These are phyloP conservation scores for Penicillium sp. DNA, from an alignment of 2,329 filamentous ascomycete species.

Conservation along the genomic window DNA sequence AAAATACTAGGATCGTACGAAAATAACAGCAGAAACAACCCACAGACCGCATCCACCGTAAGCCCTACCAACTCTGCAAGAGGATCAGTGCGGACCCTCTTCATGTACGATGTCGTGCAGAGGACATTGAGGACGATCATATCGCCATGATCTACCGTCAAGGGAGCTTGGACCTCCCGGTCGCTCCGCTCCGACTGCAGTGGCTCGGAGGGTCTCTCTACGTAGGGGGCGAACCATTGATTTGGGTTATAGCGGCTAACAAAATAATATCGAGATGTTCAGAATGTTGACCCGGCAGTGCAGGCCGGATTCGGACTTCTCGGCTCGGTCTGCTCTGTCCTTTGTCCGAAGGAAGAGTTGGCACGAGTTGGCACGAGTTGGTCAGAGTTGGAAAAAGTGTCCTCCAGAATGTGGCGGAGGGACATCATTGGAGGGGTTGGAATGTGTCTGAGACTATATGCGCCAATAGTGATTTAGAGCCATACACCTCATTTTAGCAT, in stretches of 20 bases:
- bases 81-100: conserved; percentile 11
- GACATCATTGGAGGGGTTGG: conserved; percentile 21
- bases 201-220: conserved; percentile 3
- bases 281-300: not conserved
- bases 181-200: conserved; percentile 10
- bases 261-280: not conserved
- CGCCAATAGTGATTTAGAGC: conserved; percentile 14
- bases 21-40: not conserved
- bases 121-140: conserved; percentile 17
- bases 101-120: conserved; percentile 26
- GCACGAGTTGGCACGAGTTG: conserved; percentile 2
- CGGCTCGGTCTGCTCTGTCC: not conserved
- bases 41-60: conserved; percentile 9
- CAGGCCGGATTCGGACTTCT: not conserved
- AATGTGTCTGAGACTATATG: conserved; percentile 21
- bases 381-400: not conserved
- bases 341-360: not conserved
- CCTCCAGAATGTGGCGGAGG: conserved; percentile 22
- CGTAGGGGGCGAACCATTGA: conserved; percentile 3
- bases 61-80: conserved; percentile 13
- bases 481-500: conserved; percentile 2
- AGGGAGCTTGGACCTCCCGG: conserved; percentile 24
- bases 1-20: not conserved
- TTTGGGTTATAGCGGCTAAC: conserved; percentile 6
- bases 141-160: conserved; percentile 16